Conservation (phyloP, 805 yeast genomes). For the Priceomyces medius region DNA sequence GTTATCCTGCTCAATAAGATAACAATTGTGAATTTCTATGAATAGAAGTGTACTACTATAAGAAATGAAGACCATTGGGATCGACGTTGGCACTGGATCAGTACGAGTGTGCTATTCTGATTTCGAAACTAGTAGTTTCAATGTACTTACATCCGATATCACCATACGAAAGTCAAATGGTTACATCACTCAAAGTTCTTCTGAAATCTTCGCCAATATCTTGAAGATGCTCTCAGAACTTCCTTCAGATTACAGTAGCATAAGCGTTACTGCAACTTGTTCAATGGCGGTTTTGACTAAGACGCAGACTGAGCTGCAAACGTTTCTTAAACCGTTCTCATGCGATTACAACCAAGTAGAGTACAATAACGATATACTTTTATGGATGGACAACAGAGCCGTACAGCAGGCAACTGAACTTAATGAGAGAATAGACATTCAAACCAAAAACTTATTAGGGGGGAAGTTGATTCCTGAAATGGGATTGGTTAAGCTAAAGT, state of each 20-base stretch:
- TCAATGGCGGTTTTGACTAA: conserved; percentile 49
- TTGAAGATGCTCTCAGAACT: conserved; percentile 17
- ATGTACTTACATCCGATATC: conserved; percentile 17
- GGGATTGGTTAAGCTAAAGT: conserved; percentile 54
- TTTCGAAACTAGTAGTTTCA: conserved; percentile 10
- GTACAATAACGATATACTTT: conserved; percentile 40
- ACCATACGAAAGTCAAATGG: conserved; percentile 15
- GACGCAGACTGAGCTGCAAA: conserved; percentile 9
- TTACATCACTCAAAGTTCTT: conserved; percentile 40
- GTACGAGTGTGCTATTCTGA: conserved; percentile 40
- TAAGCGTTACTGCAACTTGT: conserved; percentile 53
- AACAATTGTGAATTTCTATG: too few relatives aligned
- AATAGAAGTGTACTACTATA: too few relatives aligned
- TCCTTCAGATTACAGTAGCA: conserved; percentile 9
- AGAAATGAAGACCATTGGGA: conserved; percentile 29
- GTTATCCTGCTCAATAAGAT: neutral
- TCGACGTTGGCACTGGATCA: conserved; percentile 53
- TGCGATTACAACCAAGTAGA: conserved; percentile 14
- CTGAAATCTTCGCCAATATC: conserved; percentile 35
- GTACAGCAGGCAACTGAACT: conserved; percentile 28
- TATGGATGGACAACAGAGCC: conserved; percentile 62
- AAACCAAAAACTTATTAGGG: conserved; percentile 30
- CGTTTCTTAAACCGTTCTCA: conserved; percentile 33
- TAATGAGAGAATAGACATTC: conserved; percentile 21
- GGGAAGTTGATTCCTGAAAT: conserved; percentile 54